These are phyloP conservation scores for Ustilago shanxiensis DNA, from an alignment of 1,284 basidiomycete genomes.

Conservation along the genomic window DNA sequence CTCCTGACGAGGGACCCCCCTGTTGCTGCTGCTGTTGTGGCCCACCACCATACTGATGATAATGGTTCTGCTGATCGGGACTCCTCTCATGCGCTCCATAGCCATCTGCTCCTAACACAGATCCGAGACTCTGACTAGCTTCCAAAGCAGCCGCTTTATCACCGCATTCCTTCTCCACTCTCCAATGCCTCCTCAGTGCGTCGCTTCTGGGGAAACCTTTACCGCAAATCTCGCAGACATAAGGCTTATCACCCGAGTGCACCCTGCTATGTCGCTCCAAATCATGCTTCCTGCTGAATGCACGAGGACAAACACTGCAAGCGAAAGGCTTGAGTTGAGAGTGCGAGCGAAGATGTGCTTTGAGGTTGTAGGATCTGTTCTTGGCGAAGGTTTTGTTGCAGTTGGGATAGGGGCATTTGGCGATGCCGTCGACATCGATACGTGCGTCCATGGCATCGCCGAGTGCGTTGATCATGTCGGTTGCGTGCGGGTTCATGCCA, in stretches of 20 bases:
- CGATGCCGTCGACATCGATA: conserved; percentile 61
- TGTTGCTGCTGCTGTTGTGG: conserved; percentile 14
- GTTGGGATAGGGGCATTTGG: conserved; percentile 59
- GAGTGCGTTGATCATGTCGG: conserved; percentile 60
- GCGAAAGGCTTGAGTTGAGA: conserved; percentile 66
- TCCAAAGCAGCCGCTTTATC: conserved; percentile 60
- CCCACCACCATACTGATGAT: conserved; percentile 14
- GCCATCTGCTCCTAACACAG: conserved; percentile 26
- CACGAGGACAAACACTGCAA: conserved; percentile 64
- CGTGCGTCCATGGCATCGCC: conserved; percentile 60
- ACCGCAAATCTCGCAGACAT: conserved; percentile 66
- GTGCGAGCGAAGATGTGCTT: conserved; percentile 63
- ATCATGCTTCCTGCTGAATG: conserved; percentile 68
- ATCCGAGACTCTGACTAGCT: conserved; percentile 47
- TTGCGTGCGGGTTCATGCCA: conserved; percentile 30
- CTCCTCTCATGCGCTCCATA: conserved; percentile 29
- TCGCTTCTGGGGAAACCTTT: conserved; percentile 69
- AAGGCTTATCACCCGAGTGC: conserved; percentile 69
- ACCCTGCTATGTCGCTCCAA: conserved; percentile 68
- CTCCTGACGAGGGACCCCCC: background rate
- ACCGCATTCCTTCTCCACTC: conserved; percentile 65
- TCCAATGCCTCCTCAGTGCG: conserved; percentile 67
- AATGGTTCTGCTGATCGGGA: conserved; percentile 35
- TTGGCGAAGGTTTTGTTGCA: conserved; percentile 68
- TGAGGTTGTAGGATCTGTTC: conserved; percentile 66